Conservation (phyloP, 345 rosid species). For the Salix udensis region DNA sequence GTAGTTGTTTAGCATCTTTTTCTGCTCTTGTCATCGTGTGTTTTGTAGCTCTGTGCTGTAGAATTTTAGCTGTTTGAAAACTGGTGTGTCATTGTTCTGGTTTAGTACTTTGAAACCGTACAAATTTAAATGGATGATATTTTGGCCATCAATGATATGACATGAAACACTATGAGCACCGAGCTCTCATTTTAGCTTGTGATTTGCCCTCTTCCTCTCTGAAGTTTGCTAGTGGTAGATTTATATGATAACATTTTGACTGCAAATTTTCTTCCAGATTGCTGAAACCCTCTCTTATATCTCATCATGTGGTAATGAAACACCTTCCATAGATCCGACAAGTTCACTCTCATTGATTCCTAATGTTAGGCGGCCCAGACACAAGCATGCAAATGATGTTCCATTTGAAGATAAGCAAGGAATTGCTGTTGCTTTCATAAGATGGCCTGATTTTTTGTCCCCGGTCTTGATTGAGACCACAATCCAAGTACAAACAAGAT, state of each 20-base stretch:
- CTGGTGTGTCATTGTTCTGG: conserved; percentile 27
- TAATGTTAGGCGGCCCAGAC: not conserved
- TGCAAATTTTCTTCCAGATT: not conserved
- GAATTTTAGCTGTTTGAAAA: conserved; percentile 21
- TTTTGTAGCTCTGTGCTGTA: conserved; percentile 18
- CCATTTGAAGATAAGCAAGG: not conserved
- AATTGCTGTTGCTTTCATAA: not conserved
- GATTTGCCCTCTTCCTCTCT: not conserved
- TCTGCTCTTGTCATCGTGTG: conserved; percentile 19
- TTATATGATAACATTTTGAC: not conserved
- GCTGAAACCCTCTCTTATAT: not conserved
- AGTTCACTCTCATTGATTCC: not conserved
- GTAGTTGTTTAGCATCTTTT: conserved; percentile 20
- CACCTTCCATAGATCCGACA: too few relatives aligned
- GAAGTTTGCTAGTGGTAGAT: not conserved
- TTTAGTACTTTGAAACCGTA: conserved; percentile 17
- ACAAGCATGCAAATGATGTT: not conserved
- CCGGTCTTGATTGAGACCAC: not conserved
- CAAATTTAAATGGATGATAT: conserved; percentile 15
- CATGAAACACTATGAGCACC: too few relatives aligned
- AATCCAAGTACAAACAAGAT: not conserved
- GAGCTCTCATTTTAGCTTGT: not conserved
- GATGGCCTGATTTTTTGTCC: too few relatives aligned
- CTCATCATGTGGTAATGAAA: not conserved
- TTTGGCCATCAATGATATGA: conserved; percentile 1